Evolutionary conservation across 306 rosid genomes (phyloP).

Genomic region (Quercus mongolica): DNA sequence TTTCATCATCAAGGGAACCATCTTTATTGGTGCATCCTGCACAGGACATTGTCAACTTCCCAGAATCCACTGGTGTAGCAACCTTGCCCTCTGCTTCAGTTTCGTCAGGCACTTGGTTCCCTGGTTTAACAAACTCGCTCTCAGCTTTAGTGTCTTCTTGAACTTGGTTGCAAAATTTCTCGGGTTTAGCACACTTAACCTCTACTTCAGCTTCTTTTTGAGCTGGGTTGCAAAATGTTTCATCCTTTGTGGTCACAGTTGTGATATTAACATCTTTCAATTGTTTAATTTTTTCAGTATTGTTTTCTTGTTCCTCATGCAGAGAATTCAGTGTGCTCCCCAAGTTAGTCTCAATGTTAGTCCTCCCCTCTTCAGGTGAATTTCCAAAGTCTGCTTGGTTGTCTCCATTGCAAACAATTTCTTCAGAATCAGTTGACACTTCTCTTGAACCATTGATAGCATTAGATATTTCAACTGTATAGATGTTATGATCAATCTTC

Average conservation of each 20-base stretch:
- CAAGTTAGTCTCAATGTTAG: conserved; percentile 38
- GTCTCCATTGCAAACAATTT: conserved; percentile 46
- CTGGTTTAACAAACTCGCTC: neutral
- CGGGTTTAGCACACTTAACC: neutral
- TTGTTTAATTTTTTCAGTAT: conserved; percentile 21
- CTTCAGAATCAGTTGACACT: conserved; percentile 56
- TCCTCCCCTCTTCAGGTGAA: conserved; percentile 32
- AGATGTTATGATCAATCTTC: conserved; percentile 71
- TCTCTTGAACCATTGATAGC: conserved; percentile 58
- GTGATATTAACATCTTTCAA: conserved; percentile 35
- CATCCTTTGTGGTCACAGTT: conserved; percentile 27
- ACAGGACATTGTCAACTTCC: conserved; percentile 27
- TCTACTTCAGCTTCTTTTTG: neutral
- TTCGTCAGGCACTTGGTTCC: conserved; percentile 21
- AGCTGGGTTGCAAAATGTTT: conserved; percentile 10
- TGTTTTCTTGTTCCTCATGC: conserved; percentile 32
- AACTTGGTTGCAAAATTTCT: neutral
- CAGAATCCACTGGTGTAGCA: conserved; percentile 24
- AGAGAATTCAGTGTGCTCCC: conserved; percentile 38
- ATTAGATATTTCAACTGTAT: conserved; percentile 40
- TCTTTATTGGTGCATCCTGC: conserved; percentile 29
- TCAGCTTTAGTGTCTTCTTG: neutral
- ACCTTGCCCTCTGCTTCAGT: conserved; percentile 29
- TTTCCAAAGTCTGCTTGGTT: conserved; percentile 46
- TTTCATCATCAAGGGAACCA: conserved; percentile 38